Percentiles rank a stretch among this genome's conserved stretches.
Conservation (phyloP, 805 yeast species). For the Suhomyces vadensis region DNA sequence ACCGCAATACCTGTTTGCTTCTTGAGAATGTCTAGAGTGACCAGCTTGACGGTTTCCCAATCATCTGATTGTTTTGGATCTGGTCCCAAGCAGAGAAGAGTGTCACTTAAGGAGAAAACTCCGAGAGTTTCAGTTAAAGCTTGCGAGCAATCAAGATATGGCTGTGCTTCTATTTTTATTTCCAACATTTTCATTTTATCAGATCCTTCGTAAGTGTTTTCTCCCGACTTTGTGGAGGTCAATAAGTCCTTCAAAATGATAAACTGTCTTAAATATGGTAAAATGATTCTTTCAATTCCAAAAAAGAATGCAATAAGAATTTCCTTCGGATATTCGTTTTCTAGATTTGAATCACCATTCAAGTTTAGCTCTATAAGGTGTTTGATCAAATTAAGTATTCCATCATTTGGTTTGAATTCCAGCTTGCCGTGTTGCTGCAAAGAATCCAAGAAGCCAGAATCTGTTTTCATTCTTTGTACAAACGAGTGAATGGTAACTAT, state of each 20-base stretch:
- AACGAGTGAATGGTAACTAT: slow-evolving; percentile 26
- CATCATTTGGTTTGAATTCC: background rate
- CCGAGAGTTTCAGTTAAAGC: slow-evolving; percentile 26
- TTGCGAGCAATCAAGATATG: slow-evolving; percentile 19
- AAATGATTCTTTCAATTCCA: slow-evolving; percentile 22
- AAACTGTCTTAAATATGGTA: slow-evolving; percentile 39
- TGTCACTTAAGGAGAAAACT: slow-evolving; percentile 24
- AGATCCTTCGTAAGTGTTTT: slow-evolving; percentile 19
- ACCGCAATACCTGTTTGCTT: background rate
- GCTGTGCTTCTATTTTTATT: slow-evolving; percentile 17
- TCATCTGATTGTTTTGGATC: no score
- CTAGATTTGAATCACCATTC: no score
- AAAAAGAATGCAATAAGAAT: background rate
- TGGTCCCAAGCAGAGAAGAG: slow-evolving; percentile 13
- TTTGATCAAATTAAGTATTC: background rate
- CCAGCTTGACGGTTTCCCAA: background rate
- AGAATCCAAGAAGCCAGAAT: background rate
- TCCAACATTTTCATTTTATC: slow-evolving; percentile 19
- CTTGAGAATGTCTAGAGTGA: background rate
- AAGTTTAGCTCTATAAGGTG: background rate
- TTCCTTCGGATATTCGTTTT: no score
- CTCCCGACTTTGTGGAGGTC: slow-evolving; percentile 30
- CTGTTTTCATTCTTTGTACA: background rate
- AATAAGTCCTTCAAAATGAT: slow-evolving; percentile 34
- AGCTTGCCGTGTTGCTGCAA: background rate